phyloP scores from a whole-genome alignment of 73 alveolate genomes.

The Blepharisma japonicum region DNA sequence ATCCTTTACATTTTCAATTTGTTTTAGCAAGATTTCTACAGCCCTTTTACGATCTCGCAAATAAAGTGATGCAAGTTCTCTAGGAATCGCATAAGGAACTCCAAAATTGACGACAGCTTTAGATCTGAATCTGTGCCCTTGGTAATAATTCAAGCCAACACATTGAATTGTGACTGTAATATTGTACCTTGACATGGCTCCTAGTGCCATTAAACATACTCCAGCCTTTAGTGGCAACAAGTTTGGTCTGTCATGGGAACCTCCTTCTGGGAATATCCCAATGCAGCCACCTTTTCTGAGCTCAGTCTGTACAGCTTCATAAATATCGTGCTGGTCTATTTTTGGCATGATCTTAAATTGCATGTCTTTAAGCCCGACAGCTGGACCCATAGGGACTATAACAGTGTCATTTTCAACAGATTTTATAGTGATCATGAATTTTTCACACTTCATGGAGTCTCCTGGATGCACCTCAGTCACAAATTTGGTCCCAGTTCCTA shows the following conservation, averaged over 20 bases:
- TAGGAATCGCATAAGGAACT: slow-evolving; percentile 84
- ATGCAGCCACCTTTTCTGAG: slow-evolving; percentile 80
- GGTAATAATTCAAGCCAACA: slow-evolving; percentile 90
- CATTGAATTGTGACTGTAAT: slow-evolving; percentile 74
- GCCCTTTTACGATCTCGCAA: slow-evolving; percentile 77
- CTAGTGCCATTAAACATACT: slow-evolving; percentile 90
- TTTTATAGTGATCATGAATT: slow-evolving; percentile 42
- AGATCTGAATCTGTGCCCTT: slow-evolving; percentile 89
- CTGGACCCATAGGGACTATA: slow-evolving; percentile 16
- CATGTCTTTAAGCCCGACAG: slow-evolving; percentile 35
- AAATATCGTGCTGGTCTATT: slow-evolving; percentile 88
- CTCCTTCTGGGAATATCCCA: slow-evolving; percentile 98
- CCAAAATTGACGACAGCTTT: slow-evolving; percentile 88
- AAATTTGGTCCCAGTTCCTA: slow-evolving; percentile 67
- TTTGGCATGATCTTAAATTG: slow-evolving; percentile 81
- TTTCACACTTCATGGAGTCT: slow-evolving; percentile 50
- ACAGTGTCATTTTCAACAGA: slow-evolving; percentile 48
- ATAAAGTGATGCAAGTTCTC: slow-evolving; percentile 64
- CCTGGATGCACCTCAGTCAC: slow-evolving; percentile 47
- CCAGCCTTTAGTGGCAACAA: slow-evolving; percentile 94
- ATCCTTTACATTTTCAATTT: slow-evolving; percentile 63
- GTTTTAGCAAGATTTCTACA: slow-evolving; percentile 62
- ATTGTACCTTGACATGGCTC: slow-evolving; percentile 88
- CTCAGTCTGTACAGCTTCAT: slow-evolving; percentile 74
- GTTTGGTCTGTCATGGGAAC: slow-evolving; percentile 92